Percentiles rank a stretch among this genome's conserved stretches.
These are phyloP conservation scores for Rehmannia glutinosa DNA, from an alignment of 257 asterid genomes.

Conservation along the genomic window DNA sequence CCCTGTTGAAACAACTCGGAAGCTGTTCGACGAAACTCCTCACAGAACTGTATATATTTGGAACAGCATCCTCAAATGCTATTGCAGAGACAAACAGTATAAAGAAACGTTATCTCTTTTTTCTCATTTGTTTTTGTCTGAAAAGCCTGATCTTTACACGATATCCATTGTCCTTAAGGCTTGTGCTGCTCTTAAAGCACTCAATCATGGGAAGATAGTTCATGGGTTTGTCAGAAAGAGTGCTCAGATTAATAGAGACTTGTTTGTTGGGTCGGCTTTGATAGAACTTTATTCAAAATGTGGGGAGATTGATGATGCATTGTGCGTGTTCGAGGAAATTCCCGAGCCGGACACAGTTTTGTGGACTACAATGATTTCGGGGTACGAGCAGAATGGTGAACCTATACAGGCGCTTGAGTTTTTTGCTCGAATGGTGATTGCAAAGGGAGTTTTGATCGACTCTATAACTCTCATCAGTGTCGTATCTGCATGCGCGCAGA, in stretches of 20 bases:
- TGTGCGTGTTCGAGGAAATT: constrained; percentile 56
- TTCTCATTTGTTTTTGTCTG: constrained; percentile 25
- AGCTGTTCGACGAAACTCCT: constrained; percentile 78
- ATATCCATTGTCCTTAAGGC: constrained; percentile 51
- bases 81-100: constrained; percentile 34
- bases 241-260: constrained; percentile 23
- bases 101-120: constrained; percentile 39
- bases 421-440: constrained; percentile 35
- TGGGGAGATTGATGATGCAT: constrained; percentile 53
- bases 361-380: constrained; percentile 63
- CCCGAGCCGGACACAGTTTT: constrained; percentile 57
- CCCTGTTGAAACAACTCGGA: constrained; percentile 24
- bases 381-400: constrained; percentile 50
- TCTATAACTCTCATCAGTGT: constrained; percentile 45
- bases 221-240: constrained; percentile 60
- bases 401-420: constrained; percentile 39
- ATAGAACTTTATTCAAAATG: constrained; percentile 63
- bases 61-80: constrained; percentile 43
- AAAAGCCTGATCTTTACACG: constrained; percentile 43
- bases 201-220: constrained; percentile 41
- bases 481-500: constrained; percentile 65
- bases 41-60: constrained; percentile 23
- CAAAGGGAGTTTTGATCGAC: constrained; percentile 33
- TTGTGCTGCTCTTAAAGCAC: constrained; percentile 43
- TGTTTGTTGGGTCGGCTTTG: constrained; percentile 67